Base-by-base conservation (phyloP, 2,329 filamentous ascomycete species). In the Whalleya microplaca region DNA sequence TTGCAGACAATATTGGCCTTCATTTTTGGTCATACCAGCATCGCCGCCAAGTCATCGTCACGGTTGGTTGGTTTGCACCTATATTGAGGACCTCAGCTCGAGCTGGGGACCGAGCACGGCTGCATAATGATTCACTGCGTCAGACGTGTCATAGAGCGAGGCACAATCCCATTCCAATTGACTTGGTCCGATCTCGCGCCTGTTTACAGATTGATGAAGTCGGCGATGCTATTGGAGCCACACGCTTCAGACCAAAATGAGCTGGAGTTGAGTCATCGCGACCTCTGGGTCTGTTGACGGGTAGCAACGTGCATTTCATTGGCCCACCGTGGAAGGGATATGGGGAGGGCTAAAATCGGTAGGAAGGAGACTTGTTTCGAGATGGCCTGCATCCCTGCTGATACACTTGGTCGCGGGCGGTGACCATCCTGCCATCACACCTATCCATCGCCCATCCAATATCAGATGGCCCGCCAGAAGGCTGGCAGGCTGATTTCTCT, bases 231-330 rank as follows among this genome's bases (percentile, higher is more conserved):
- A 37, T 37, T 16, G 8, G 32, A 12, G 14, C 8, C 32, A 37
- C 32, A 37, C 32, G 14, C 14, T 37, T 16, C 6, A 16, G 32
- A 37, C 32, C 32, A 37, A 54, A 48, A 53, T 61, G 52, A 62
- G 49, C 43, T 56, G 19, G 52, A 53, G 61, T 68, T 68, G 65
- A 68, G 61, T 68, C 66, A 68, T 68, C 65, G 63, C 55, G 58
- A 56, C 60, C 57, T 60, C n/a, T n/a, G n/a, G 59, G 61, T 61
- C 59, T 56, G 62, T 57, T 63, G 56, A 63, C 41, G 50, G 47
- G 53, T 50, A 46, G 27, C 54, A 48, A 48, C 27, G 16, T 48
- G 23, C 43, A 29, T 55, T 51, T 62, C 41, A 67, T 67, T 68
- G 66, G 64, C 48, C 52, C 51, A 47, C 43, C 51, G 53, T 56